Evolutionary conservation across 2,329 filamentous ascomycete genomes (phyloP), one percentile per base, ranked within the genome.

Genomic region (Neocucurbitaria cava): DNA sequence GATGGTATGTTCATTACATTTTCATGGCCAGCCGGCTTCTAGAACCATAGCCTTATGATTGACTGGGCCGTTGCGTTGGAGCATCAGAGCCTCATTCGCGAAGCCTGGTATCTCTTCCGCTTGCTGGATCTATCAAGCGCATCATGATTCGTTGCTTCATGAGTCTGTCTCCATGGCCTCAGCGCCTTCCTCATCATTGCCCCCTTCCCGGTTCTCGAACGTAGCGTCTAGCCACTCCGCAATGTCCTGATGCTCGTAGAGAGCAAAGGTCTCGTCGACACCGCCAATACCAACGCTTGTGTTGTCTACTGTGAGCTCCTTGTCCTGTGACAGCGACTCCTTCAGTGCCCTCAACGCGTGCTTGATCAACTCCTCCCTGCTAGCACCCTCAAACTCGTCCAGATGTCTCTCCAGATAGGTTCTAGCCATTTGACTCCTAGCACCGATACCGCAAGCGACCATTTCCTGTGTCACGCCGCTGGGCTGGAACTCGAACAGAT

Each of bases 401-500:
- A 97, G 79, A 79, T 97, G 90, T 72, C 92, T 86, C 85, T 99
- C 95, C 51, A 99, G 83, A 78, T 99, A 99, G 60, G 95, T 99
- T 72, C 95, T 84, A 21, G 95, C 95, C 92, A 98, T 98, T 82
- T 99, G 95, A 77, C 90, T 95, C 68, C 95, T 85, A 43, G 95
- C 95, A 48, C 95, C 95, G 76, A 99, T 99, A 54, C 93, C 94
- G 74, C 94, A 97, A 21, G 95, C 95, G 45, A 90, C 77, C 92
- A 98, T 98, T 85, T 99, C 95, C 75, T 97, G 91, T 69, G 92
- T 97, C 84, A 98, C 89, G 43, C 95, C 95, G 49, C 87, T 91
- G 10, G 95, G 95, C 81, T 97, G 94, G 84, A 99, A 99, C 80
- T 99, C 95, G 80, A 96, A 99, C 60, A 99, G 86, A 80, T 99